Evolutionary conservation across 1,139 yeast species (phyloP).

Genomic region (Geotrichum macrosporum): DNA sequence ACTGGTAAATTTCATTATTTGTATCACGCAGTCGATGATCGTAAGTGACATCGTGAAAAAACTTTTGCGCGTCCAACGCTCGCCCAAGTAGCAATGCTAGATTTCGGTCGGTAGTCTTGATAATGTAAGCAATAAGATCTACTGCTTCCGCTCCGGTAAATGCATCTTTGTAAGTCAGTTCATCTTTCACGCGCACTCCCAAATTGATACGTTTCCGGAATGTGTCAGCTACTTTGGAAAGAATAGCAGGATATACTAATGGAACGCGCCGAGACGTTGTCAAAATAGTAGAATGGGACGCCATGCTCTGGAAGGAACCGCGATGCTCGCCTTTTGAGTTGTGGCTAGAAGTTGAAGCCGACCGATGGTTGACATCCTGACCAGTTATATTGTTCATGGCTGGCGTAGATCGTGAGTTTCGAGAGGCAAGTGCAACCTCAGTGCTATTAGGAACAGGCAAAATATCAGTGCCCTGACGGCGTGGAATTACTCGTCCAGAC

Average conservation of each 20-base stretch:
- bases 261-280: constrained; percentile 52
- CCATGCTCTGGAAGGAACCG: constrained; percentile 24
- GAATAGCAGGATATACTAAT: constrained; percentile 77
- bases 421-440: not conserved
- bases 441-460: constrained; percentile 12
- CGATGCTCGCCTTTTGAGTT: constrained; percentile 16
- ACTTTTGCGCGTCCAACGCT: constrained; percentile 88
- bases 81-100: constrained; percentile 85
- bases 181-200: constrained; percentile 84
- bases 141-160: constrained; percentile 95
- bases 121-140: constrained; percentile 76
- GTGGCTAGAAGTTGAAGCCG: constrained; percentile 27
- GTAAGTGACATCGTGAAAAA: constrained; percentile 93
- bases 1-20: constrained; percentile 79
- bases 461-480: constrained; percentile 28
- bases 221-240: constrained; percentile 77
- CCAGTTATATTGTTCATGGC: not conserved
- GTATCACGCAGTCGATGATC: constrained; percentile 91
- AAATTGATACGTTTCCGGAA: constrained; percentile 68
- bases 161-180: constrained; percentile 90
- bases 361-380: constrained; percentile 5
- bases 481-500: constrained; percentile 35
- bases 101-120: constrained; percentile 86
- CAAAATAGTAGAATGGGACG: constrained; percentile 38
- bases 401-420: constrained; percentile 14